Evolutionary conservation across 331 rosid genomes (phyloP).

Genomic region (Erythrophleum ivorense): DNA sequence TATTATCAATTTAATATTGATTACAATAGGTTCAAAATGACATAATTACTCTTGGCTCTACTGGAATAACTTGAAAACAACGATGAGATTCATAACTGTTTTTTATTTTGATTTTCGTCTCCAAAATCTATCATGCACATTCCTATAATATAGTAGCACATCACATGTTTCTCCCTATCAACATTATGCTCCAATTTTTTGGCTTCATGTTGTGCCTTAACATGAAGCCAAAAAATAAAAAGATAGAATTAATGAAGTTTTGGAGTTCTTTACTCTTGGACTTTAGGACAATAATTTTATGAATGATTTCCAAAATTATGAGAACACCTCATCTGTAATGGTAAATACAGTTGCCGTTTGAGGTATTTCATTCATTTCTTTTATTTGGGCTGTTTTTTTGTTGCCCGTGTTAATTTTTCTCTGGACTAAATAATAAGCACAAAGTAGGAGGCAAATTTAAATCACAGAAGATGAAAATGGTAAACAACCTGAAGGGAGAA

Average conservation of each 20-base stretch:
- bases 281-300: not conserved
- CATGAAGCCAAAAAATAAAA: not conserved
- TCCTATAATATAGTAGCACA: not conserved
- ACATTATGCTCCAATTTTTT: too few species aligned
- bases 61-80: not conserved
- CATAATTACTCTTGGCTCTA: not conserved
- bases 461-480: conserved; percentile 1
- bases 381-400: not conserved
- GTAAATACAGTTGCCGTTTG: not conserved
- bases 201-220: not conserved
- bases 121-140: too few species aligned
- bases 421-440: not conserved
- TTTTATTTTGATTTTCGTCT: not conserved
- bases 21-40: not conserved
- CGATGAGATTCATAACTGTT: not conserved
- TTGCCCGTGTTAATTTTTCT: not conserved
- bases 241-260: not conserved
- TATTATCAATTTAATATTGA: not conserved
- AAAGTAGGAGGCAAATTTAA: not conserved
- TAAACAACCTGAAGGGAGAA: not conserved
- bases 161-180: not conserved
- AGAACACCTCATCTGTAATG: not conserved
- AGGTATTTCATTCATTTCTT: not conserved
- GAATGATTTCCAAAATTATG: not conserved
- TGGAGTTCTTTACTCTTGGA: not conserved